A percentile compares a stretch with the other conserved stretches of the same genome.
These are phyloP conservation scores for Cyclaneusma minus DNA, from an alignment of 2,329 filamentous ascomycete genomes.

Conservation along the genomic window DNA sequence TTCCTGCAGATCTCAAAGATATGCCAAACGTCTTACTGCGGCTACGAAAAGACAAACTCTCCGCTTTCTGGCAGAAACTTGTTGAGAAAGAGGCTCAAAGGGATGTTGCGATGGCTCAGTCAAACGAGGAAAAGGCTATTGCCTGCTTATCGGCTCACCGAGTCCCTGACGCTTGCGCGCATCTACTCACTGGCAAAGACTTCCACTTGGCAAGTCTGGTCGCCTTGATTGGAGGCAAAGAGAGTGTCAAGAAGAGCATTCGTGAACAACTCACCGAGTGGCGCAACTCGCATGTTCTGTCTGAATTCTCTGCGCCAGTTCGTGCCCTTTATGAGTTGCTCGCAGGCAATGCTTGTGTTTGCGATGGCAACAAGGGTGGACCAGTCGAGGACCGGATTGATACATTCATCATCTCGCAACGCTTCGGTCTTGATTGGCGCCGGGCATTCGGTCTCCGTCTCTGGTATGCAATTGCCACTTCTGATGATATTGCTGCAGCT, in stretches of 20 bases:
- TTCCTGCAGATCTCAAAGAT: conserved; percentile 25
- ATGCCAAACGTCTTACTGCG: conserved; percentile 20
- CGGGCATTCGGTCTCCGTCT: conserved; percentile 83
- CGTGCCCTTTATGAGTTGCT: conserved; percentile 82
- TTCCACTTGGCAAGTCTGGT: conserved; percentile 75
- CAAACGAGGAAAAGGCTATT: conserved; percentile 70
- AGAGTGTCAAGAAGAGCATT: conserved; percentile 57
- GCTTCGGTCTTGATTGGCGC: conserved; percentile 82
- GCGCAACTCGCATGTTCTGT: conserved; percentile 67
- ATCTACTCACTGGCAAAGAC: conserved; percentile 60
- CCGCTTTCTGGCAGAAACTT: conserved; percentile 48
- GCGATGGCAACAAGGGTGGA: conserved; percentile 58
- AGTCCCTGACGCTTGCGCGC: conserved; percentile 67
- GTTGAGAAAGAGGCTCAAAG: conserved; percentile 43
- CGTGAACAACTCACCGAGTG: conserved; percentile 68
- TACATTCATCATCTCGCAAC: conserved; percentile 68
- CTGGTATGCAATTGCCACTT: conserved; percentile 64
- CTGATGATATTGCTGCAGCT: conserved; percentile 56
- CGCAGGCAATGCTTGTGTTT: conserved; percentile 72
- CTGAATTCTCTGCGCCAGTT: conserved; percentile 73
- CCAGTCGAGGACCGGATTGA: conserved; percentile 66
- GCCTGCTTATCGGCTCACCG: conserved; percentile 65
- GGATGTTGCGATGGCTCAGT: conserved; percentile 40
- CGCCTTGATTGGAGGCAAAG: conserved; percentile 63
- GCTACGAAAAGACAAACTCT: conserved; percentile 47